A percentile compares a stretch with the other conserved stretches of the same genome.
phyloP scores from a whole-genome alignment of 2,329 filamentous ascomycete species.

The Thelonectria blattea region DNA sequence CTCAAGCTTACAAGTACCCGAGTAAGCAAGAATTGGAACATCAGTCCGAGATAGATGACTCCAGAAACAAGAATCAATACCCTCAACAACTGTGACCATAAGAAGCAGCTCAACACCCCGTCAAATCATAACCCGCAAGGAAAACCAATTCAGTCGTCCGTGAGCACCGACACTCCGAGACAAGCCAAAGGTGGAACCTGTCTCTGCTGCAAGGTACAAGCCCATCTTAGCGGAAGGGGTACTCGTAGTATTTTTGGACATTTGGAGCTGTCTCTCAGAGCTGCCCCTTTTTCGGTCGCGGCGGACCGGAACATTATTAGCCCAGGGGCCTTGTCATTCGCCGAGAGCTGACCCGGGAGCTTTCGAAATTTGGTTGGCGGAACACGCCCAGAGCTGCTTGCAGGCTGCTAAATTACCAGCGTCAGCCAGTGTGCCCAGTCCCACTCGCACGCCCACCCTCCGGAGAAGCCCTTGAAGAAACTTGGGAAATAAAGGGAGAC shows the following conservation, averaged over 20 bases:
- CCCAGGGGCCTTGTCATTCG: slow-evolving; percentile 28
- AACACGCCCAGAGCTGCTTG: slow-evolving; percentile 6
- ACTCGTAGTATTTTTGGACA: neutral
- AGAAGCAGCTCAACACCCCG: too few species aligned
- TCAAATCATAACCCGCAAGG: too few species aligned
- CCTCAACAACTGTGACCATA: too few species aligned
- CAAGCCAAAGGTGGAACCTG: neutral
- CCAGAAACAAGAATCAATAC: neutral
- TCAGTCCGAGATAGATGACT: neutral
- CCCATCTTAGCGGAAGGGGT: neutral
- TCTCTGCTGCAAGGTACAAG: neutral
- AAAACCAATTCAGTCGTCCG: neutral
- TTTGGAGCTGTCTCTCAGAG: neutral
- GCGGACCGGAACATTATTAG: slow-evolving; percentile 31
- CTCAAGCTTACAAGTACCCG: too few species aligned
- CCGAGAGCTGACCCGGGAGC: slow-evolving; percentile 9
- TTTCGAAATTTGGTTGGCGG: slow-evolving; percentile 1
- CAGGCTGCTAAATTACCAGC: slow-evolving; percentile 7
- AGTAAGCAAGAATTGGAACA: neutral
- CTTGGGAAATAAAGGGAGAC: neutral
- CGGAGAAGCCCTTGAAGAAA: neutral
- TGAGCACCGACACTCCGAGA: neutral
- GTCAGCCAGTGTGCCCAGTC: slow-evolving; percentile 19
- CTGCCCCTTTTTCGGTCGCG: neutral
- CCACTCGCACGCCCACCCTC: slow-evolving; percentile 8